Base-by-base conservation (phyloP, 345 rosid species). In the Chamaenerion angustifolium region DNA sequence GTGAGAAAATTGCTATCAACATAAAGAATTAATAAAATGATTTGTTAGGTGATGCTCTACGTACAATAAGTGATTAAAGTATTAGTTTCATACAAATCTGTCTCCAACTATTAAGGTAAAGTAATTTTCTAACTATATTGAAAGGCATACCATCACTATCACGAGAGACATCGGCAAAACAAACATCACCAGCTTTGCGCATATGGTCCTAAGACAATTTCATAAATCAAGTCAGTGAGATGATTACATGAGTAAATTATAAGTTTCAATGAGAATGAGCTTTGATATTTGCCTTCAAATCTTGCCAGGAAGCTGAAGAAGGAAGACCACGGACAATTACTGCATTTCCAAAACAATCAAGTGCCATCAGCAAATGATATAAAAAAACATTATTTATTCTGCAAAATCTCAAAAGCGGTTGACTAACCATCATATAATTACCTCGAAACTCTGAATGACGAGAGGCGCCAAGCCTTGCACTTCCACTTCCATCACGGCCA, bases 241-340 rank as follows among this genome's bases (percentile, higher is more conserved):
- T 11, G 1, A 52, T 49, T 19, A 23, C n/a, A 42, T 31, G 37
- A 31, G 6, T 1, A 31, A 31, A 31, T 31, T 31, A 31, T 31
- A 31, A 31, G 8, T 31, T 31, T 7, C 8, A 5, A 35, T 6
- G 16, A 8, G 35, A 2, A 53, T 46, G 46, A 50, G n/a, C 51
- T 27, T 31, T 31, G 37, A 31, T 8, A 45, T 58, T 54, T 45
- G 79, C 97, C 97, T 89, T 89, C 72, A 89, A 68, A 77, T 85
- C 95, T 70, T 89, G 97, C 97, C 95, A 89, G 44, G 97, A 89
- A 63, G 95, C 94, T 72, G 97, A 89, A 60, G 93, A 80, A 52
- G 95, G 74, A 12, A 72, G 77, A 14, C 95, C 90, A 58, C 78
- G 97, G 12, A 89, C 94, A 63, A 85, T 75, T 42, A 89, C 97